These are phyloP conservation scores for Kernera saxatilis DNA, from an alignment of 345 rosid species.

Conservation along the genomic window DNA sequence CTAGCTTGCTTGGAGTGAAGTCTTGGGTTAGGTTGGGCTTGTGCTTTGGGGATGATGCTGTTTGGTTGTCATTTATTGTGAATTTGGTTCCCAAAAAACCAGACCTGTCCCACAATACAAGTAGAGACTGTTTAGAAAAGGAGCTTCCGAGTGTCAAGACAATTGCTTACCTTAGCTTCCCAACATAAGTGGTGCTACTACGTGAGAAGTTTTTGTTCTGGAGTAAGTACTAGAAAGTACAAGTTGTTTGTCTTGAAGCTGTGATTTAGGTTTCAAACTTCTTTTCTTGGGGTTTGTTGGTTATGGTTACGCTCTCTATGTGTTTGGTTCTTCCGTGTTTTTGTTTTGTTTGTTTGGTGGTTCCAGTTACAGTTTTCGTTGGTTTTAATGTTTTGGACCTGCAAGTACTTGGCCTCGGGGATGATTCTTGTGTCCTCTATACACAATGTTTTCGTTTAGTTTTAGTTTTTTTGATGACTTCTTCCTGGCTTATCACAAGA, in stretches of 20 bases:
- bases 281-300: too few relatives aligned
- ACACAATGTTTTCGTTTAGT: too few relatives aligned
- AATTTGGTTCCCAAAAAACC: slow-evolving; percentile 94
- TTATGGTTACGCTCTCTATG: neutral
- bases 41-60: slow-evolving; percentile 48
- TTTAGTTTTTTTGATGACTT: too few relatives aligned
- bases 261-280: too few relatives aligned
- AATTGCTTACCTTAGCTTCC: slow-evolving; percentile 68
- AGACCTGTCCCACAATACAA: slow-evolving; percentile 49
- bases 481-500: slow-evolving; percentile 47
- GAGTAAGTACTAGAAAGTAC: neutral
- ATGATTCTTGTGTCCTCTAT: slow-evolving; percentile 4
- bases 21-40: slow-evolving; percentile 46
- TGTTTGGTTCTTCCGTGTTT: neutral
- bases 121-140: neutral
- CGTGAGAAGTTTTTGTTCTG: slow-evolving; percentile 70
- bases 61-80: slow-evolving; percentile 58
- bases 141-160: neutral
- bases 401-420: neutral
- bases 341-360: neutral
- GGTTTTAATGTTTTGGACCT: neutral
- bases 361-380: neutral
- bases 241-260: slow-evolving; percentile 1
- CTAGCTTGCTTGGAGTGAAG: slow-evolving; percentile 67
- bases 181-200: slow-evolving; percentile 66